These are phyloP conservation scores for Aspergillus pseudoterreus DNA, from an alignment of 2,329 filamentous ascomycete species.

Conservation along the genomic window DNA sequence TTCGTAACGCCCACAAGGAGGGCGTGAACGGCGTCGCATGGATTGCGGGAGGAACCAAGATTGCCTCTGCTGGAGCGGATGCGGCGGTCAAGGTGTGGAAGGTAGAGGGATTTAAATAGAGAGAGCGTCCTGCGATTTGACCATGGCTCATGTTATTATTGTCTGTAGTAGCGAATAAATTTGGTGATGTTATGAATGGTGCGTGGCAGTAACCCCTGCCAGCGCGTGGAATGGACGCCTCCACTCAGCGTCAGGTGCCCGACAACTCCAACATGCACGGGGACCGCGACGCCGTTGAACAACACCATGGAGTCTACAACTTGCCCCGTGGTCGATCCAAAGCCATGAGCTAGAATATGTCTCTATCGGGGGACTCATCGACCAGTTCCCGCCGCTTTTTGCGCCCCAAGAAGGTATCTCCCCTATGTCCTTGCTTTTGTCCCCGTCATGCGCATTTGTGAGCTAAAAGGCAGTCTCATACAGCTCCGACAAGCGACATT, in stretches of 20 bases:
- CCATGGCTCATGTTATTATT: background rate
- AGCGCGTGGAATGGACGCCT: background rate
- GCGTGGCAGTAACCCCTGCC: background rate
- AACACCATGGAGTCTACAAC: background rate
- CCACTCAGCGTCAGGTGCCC: background rate
- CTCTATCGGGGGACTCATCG: slow-evolving; percentile 25
- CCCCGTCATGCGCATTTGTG: too few species aligned
- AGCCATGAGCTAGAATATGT: slow-evolving; percentile 25
- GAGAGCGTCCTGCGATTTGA: background rate
- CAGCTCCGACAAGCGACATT: slow-evolving; percentile 80
- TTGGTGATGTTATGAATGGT: background rate
- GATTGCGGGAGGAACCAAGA: slow-evolving; percentile 61
- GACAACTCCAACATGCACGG: background rate
- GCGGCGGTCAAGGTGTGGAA: slow-evolving; percentile 88
- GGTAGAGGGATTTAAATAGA: slow-evolving; percentile 51
- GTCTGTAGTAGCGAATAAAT: background rate
- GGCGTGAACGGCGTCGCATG: slow-evolving; percentile 86
- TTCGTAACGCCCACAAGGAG: slow-evolving; percentile 88
- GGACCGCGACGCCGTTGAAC: background rate
- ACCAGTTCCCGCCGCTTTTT: slow-evolving; percentile 28
- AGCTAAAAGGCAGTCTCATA: background rate
- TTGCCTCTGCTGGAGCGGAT: slow-evolving; percentile 81
- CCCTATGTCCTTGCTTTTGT: background rate
- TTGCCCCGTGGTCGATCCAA: background rate
- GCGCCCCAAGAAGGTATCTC: slow-evolving; percentile 31